Evolutionary conservation across 495 filamentous ascomycete species (phyloP).

Genomic region (Platismatia glauca): DNA sequence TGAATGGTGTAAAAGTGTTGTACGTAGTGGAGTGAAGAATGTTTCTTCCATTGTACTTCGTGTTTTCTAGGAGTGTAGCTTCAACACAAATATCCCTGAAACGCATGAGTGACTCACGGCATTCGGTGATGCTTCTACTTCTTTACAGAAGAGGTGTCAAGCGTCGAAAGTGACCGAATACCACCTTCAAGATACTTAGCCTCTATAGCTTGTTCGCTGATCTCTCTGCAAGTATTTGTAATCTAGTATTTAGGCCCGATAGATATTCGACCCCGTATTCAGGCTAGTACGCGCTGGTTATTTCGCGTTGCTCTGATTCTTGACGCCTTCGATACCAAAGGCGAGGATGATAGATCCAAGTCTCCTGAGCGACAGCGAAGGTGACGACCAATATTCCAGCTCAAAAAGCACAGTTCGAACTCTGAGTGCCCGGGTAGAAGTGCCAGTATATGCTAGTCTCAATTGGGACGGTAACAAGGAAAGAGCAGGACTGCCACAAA

Average conservation of each 20-base stretch:
- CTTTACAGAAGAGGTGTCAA: background rate
- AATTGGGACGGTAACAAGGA: no score
- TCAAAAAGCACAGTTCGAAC: no score
- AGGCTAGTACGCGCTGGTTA: background rate
- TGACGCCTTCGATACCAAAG: background rate
- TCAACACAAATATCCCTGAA: background rate
- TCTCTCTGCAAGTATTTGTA: no score
- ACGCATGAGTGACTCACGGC: background rate
- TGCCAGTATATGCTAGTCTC: no score
- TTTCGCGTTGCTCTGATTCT: background rate
- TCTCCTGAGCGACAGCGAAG: background rate
- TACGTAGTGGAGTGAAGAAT: no score
- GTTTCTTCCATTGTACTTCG: background rate
- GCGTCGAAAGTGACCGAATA: background rate
- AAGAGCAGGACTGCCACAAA: no score
- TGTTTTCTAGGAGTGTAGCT: background rate
- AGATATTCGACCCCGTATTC: background rate
- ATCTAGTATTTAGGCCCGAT: no score
- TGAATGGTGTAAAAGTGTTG: no score
- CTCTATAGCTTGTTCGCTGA: no score
- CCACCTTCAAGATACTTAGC: no score
- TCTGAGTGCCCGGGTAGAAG: no score
- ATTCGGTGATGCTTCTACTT: background rate
- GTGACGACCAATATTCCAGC: background rate
- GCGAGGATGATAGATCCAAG: background rate